These are phyloP conservation scores for Sphagnum tenellum DNA, from an alignment of 225 moss, liverwort and hornwort species.

Conservation along the genomic window DNA sequence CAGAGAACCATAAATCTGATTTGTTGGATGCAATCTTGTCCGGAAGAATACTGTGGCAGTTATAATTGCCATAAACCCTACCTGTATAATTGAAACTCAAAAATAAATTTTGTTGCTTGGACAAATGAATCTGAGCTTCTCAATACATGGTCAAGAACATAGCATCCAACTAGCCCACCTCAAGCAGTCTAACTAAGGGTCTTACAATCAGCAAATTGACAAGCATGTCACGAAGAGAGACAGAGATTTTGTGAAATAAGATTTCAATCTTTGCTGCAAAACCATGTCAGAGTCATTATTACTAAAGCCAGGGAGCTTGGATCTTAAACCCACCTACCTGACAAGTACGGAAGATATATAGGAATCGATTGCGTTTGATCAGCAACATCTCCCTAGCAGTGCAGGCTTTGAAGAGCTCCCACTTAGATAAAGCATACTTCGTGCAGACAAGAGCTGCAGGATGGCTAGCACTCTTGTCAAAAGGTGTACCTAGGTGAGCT, in stretches of 20 bases:
- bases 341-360: constrained; percentile 74
- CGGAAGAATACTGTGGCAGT: constrained; percentile 72
- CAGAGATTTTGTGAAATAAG: no score
- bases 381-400: constrained; percentile 64
- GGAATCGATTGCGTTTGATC: constrained; percentile 68
- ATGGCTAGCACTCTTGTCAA: constrained; percentile 61
- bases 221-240: no score
- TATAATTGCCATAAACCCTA: constrained; percentile 57
- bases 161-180: no score
- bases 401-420: constrained; percentile 80
- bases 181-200: no score
- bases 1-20: constrained; percentile 44
- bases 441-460: constrained; percentile 70
- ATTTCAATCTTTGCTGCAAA: no score
- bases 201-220: no score
- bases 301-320: no score
- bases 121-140: no score
- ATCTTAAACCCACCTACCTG: constrained; percentile 32
- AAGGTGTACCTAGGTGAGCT: constrained; percentile 44
- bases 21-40: constrained; percentile 56
- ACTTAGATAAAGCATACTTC: constrained; percentile 55
- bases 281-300: no score
- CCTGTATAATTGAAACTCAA: constrained; percentile 22
- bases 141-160: no score
- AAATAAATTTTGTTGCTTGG: no score